These are phyloP conservation scores for Penicillium sp. DNA, from an alignment of 2,329 filamentous ascomycete species.

Conservation along the genomic window DNA sequence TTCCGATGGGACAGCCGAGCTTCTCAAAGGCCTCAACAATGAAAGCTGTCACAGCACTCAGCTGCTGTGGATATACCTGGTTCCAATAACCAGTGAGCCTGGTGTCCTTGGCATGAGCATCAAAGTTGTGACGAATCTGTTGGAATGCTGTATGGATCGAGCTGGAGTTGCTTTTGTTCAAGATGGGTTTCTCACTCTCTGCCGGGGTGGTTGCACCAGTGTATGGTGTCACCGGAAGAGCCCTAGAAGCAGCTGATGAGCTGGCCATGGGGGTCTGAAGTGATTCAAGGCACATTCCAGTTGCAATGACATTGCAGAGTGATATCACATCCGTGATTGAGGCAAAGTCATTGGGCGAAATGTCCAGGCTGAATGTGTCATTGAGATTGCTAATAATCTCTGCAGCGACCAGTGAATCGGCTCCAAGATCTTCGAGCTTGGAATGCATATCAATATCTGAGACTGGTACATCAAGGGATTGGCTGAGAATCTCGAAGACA, in stretches of 20 bases:
- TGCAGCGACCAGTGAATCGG: slow-evolving; percentile 27
- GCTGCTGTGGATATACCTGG: background rate
- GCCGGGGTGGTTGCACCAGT: background rate
- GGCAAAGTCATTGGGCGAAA: background rate
- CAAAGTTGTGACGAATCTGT: background rate
- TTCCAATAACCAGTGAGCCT: background rate
- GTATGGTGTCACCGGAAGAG: background rate
- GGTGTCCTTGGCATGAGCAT: background rate
- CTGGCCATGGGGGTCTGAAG: background rate
- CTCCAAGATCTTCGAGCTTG: slow-evolving; percentile 18
- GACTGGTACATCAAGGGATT: background rate
- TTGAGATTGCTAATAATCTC: slow-evolving; percentile 18
- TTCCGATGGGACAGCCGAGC: slow-evolving; percentile 36
- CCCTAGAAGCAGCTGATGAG: background rate
- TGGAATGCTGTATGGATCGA: too few species aligned
- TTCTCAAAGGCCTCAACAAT: slow-evolving; percentile 1
- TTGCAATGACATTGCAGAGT: slow-evolving; percentile 21
- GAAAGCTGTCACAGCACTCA: background rate
- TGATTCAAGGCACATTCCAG: background rate
- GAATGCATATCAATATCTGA: slow-evolving; percentile 5
- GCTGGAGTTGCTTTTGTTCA: background rate
- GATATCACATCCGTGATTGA: slow-evolving; percentile 10
- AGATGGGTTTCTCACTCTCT: background rate
- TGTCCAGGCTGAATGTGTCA: background rate
- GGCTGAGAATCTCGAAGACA: background rate